These are phyloP conservation scores for Floccularia luteovirens DNA, from an alignment of 768 basidiomycete species.

Conservation along the genomic window DNA sequence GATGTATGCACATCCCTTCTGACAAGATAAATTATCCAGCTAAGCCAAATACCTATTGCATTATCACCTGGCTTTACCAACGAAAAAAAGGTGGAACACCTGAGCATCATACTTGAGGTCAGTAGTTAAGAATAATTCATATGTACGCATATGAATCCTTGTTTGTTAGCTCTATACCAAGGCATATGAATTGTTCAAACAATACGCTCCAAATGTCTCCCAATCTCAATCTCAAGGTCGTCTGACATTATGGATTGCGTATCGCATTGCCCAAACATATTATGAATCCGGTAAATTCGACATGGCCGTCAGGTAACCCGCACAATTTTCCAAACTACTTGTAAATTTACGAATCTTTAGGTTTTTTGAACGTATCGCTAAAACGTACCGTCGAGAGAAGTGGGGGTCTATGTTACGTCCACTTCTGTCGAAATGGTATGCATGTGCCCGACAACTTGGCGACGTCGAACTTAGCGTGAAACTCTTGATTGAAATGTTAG, in stretches of 20 bases:
- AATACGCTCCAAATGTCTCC: conserved; percentile 38
- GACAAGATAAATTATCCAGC: conserved; percentile 2
- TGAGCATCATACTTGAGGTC: conserved; percentile 78
- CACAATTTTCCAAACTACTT: not conserved
- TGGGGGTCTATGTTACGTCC: conserved; percentile 74
- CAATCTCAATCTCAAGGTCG: conserved; percentile 57
- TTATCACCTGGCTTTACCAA: conserved; percentile 72
- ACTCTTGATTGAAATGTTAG: conserved; percentile 79
- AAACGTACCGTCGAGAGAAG: conserved; percentile 77
- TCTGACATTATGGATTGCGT: conserved; percentile 85
- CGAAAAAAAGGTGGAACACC: conserved; percentile 90
- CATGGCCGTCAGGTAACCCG: conserved; percentile 69
- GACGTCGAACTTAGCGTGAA: conserved; percentile 71
- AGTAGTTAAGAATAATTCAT: conserved; percentile 5
- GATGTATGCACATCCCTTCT: no score
- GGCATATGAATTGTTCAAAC: conserved; percentile 91
- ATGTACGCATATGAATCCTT: not conserved
- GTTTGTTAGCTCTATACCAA: conserved; percentile 77
- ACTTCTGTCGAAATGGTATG: conserved; percentile 74
- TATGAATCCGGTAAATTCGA: conserved; percentile 75
- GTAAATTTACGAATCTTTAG: conserved; percentile 24
- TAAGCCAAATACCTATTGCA: conserved; percentile 24
- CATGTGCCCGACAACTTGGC: conserved; percentile 71
- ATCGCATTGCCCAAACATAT: conserved; percentile 85
- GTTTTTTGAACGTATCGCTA: conserved; percentile 90